Base-by-base conservation (phyloP, 306 rosid species). In the Hippophae tibetana region DNA sequence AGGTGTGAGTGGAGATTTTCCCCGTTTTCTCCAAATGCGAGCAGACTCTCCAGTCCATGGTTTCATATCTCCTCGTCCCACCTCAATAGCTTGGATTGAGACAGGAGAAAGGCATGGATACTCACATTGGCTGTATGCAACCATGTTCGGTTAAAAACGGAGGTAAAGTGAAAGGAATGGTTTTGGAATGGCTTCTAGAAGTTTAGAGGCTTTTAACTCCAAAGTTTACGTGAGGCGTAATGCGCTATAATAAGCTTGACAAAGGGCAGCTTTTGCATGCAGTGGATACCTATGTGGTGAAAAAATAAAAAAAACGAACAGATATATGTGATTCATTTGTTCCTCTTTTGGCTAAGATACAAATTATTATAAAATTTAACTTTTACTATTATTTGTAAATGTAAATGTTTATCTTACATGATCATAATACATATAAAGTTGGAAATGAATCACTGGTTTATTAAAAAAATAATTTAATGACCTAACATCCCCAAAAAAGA, bases 131-230 rank as follows among this genome's bases (percentile, higher is more conserved):
- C 89, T 85, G 73, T 90, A 90, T 1, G 95, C 98, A 68, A 90
- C 98, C 98, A 85, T 88, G 79, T 92, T 96, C 0, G 96, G 99
- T 56, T 92, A 90, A 47, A 88, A 92, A 56, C 94, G 95, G 54
- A 92, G 99, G 67, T 88, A 96, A 56, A 88, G 94, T 2, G 96
- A 92, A 31, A 92, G 69, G 68, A 86, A 85, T 10, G 95, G 99
- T 75, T 88, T 88, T 38, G 99, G 94, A 69, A 92, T 84, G 52
- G 89, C 95, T n/a, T 86, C 82, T 10, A 87, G 77, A 69, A 92
- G 99, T 68, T 83, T 69, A 6, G 83, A 71, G 64, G 96, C 96
- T 77, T 88, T 88, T 66, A n/a, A 62, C 79, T 92, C 96, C 76
- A 92, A 63, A 14, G 88, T 53, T 63, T 67, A 73, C 10, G 89